These are phyloP conservation scores for Aspergillus sp. DNA, from an alignment of 2,329 filamentous ascomycete species.

Conservation along the genomic window DNA sequence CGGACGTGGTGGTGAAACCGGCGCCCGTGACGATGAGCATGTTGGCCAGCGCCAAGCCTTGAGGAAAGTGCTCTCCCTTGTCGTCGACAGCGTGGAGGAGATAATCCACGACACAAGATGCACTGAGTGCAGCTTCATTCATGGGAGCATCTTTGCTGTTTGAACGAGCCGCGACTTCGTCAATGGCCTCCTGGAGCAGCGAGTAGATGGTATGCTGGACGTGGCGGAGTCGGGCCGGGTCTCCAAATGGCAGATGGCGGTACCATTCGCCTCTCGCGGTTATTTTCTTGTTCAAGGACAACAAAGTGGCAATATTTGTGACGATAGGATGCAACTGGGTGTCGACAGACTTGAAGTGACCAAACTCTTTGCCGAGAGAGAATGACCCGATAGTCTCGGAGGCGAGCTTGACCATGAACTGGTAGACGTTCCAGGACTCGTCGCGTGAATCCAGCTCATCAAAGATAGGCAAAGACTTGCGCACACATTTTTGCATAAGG, in stretches of 20 bases:
- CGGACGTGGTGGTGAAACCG: slow-evolving; percentile 63
- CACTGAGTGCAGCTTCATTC: slow-evolving; percentile 15
- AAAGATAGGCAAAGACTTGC: slow-evolving; percentile 53
- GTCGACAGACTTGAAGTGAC: slow-evolving; percentile 49
- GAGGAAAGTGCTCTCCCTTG: slow-evolving; percentile 60
- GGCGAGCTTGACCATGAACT: slow-evolving; percentile 53
- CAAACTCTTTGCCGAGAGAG: slow-evolving; percentile 46
- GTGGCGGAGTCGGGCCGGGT: slow-evolving; percentile 49
- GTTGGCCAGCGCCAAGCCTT: slow-evolving; percentile 55
- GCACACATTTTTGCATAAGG: slow-evolving; percentile 59
- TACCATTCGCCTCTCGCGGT: slow-evolving; percentile 60
- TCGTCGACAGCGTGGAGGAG: slow-evolving; percentile 51
- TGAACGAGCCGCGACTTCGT: slow-evolving; percentile 12
- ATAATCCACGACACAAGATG: slow-evolving; percentile 27
- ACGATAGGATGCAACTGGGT: slow-evolving; percentile 57
- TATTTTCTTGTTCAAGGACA: slow-evolving; percentile 64
- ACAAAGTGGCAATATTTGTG: slow-evolving; percentile 51
- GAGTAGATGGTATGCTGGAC: slow-evolving; percentile 24
- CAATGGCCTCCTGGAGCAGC: slow-evolving; percentile 23
- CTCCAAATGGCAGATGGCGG: slow-evolving; percentile 59
- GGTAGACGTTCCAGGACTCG: slow-evolving; percentile 51
- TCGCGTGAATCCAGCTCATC: slow-evolving; percentile 53
- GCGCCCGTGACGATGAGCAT: slow-evolving; percentile 60
- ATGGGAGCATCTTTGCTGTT: slow-evolving; percentile 4
- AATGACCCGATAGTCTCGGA: slow-evolving; percentile 48